Evolutionary conservation across 805 yeast genomes (phyloP).

Genomic region (Ogataea ramenticola): DNA sequence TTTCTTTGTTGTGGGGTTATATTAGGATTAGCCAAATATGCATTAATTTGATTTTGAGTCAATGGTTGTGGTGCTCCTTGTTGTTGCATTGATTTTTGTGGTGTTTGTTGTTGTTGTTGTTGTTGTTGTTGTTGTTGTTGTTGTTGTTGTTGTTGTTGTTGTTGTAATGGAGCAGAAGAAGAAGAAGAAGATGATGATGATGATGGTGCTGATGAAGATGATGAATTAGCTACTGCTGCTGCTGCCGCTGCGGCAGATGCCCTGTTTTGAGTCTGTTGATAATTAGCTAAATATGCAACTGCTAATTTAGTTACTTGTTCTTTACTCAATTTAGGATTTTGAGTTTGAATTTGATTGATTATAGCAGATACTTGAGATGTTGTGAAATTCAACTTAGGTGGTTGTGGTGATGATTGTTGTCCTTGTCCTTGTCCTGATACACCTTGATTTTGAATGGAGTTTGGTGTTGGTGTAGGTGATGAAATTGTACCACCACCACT

Average conservation of each 20-base stretch:
- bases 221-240: constrained; percentile 11
- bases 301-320: constrained; percentile 63
- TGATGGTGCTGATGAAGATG: constrained; percentile 10
- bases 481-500: no score
- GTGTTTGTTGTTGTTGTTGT: constrained; percentile 1
- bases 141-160: constrained; percentile 8
- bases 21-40: constrained; percentile 26
- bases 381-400: constrained; percentile 31
- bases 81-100: constrained; percentile 3
- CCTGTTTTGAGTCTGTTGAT: constrained; percentile 44
- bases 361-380: constrained; percentile 62
- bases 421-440: background rate
- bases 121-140: constrained; percentile 1
- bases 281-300: constrained; percentile 52
- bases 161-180: background rate
- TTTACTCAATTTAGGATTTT: constrained; percentile 54
- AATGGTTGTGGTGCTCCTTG: constrained; percentile 5
- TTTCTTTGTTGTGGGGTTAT: constrained; percentile 38
- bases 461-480: background rate
- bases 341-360: constrained; percentile 56
- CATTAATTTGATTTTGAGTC: constrained; percentile 20
- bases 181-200: constrained; percentile 10
- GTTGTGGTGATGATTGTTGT: background rate
- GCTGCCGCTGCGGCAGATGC: constrained; percentile 18
- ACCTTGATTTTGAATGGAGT: no score